Conservation (phyloP, 2,329 filamentous ascomycete genomes). For the Trichoderma semiorbis region DNA sequence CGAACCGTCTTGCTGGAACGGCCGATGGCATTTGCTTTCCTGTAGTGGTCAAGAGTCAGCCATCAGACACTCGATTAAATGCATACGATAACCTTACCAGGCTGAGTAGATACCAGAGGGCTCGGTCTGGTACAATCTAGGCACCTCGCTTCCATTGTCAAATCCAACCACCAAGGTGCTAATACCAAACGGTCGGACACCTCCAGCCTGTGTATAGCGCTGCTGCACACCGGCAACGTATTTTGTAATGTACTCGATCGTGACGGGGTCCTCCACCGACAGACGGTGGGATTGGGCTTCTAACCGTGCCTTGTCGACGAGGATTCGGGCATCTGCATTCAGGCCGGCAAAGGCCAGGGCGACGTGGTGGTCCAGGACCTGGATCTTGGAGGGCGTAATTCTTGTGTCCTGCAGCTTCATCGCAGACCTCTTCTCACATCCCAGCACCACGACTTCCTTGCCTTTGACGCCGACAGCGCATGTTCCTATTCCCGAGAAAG, state of each 20-base stretch:
- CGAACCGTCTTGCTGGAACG: constrained; percentile 98
- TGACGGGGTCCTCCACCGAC: constrained; percentile 94
- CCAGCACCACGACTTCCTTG: constrained; percentile 86
- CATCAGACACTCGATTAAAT: constrained; percentile 18
- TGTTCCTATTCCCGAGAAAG: constrained; percentile 60
- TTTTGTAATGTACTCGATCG: constrained; percentile 99
- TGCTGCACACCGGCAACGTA: constrained; percentile 98
- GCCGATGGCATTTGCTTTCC: constrained; percentile 99
- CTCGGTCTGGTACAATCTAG: constrained; percentile 94
- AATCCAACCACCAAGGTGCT: constrained; percentile 98
- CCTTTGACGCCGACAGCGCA: constrained; percentile 98
- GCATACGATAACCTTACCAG: constrained; percentile 60
- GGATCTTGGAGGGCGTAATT: constrained; percentile 98
- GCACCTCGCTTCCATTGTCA: constrained; percentile 84
- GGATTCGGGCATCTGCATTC: constrained; percentile 95
- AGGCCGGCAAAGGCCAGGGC: constrained; percentile 95
- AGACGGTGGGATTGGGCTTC: constrained; percentile 97
- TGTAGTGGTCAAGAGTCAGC: constrained; percentile 36
- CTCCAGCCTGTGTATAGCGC: constrained; percentile 97
- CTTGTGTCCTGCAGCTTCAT: constrained; percentile 99
- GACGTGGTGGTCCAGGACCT: constrained; percentile 90
- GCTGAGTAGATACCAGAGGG: constrained; percentile 99
- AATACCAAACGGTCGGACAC: constrained; percentile 97
- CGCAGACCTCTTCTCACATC: constrained; percentile 97
- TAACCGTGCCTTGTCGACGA: constrained; percentile 95